These are phyloP conservation scores for Russula lepida DNA, from an alignment of 768 basidiomycete species.

Conservation along the genomic window DNA sequence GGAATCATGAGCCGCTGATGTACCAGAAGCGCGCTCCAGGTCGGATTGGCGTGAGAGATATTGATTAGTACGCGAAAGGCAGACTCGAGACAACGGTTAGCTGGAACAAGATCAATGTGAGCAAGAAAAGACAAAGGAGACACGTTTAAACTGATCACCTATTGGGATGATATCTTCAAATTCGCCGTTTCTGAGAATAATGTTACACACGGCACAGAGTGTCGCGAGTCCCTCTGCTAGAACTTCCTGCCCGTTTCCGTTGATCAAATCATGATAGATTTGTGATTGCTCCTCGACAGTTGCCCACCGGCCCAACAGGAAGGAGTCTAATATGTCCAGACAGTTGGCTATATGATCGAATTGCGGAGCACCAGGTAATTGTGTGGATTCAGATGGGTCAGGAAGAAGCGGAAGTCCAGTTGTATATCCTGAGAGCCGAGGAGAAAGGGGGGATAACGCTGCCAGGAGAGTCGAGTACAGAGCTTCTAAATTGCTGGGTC, in stretches of 20 bases:
- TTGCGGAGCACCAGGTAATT: constrained; percentile 27
- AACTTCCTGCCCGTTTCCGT: constrained; percentile 35
- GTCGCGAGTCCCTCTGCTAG: constrained; percentile 42
- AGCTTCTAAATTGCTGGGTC: constrained; percentile 24
- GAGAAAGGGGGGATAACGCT: constrained; percentile 35
- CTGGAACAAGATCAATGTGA: constrained; percentile 22
- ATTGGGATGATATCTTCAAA: constrained; percentile 16
- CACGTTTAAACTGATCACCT: background rate
- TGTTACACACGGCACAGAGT: constrained; percentile 44
- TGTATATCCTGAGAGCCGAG: constrained; percentile 33
- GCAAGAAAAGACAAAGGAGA: background rate
- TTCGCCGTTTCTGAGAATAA: constrained; percentile 26
- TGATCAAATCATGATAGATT: constrained; percentile 23
- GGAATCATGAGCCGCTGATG: constrained; percentile 39
- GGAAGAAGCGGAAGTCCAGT: constrained; percentile 37
- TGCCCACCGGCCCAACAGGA: constrained; percentile 52
- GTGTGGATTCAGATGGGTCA: constrained; percentile 10
- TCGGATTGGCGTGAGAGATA: constrained; percentile 52
- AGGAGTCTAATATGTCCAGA: constrained; percentile 53
- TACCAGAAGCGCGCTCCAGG: constrained; percentile 49
- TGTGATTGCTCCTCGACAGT: constrained; percentile 22
- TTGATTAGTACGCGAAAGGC: constrained; percentile 62
- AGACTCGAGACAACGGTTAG: constrained; percentile 44
- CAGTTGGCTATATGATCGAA: constrained; percentile 46
- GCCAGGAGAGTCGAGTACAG: constrained; percentile 29